phyloP scores from a whole-genome alignment of 257 asterid species.

The Solanum tarijense region DNA sequence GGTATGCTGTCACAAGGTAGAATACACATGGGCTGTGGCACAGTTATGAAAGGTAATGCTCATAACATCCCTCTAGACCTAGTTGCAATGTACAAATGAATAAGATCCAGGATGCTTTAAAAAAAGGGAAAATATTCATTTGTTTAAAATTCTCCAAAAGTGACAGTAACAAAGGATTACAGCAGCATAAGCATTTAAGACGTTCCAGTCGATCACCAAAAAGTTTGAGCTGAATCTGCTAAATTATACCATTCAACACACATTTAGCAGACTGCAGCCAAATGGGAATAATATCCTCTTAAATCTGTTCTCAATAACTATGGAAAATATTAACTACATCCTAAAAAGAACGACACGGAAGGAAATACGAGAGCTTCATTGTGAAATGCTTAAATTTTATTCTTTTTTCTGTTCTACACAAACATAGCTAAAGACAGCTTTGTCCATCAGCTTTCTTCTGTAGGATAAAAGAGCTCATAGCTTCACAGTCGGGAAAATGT shows the following conservation, averaged over 20 bases:
- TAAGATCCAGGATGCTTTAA: no score
- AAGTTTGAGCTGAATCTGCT: not conserved
- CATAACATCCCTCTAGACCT: not conserved
- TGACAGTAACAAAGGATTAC: not conserved
- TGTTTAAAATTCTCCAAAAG: not conserved
- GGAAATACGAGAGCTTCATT: not conserved
- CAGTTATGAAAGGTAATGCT: not conserved
- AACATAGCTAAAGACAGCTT: not conserved
- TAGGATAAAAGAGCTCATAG: not conserved
- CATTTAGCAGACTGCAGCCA: not conserved
- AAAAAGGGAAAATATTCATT: not conserved
- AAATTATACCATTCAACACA: not conserved
- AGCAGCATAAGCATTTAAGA: not conserved
- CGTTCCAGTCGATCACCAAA: not conserved
- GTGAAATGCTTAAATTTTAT: not conserved
- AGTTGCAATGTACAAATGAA: not conserved
- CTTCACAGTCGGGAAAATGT: not conserved
- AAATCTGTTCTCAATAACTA: not conserved
- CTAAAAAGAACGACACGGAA: not conserved
- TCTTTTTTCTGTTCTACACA: not conserved
- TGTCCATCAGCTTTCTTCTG: not conserved
- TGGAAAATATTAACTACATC: not conserved
- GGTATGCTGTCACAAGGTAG: not conserved
- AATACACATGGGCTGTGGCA: not conserved
- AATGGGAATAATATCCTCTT: not conserved